Evolutionary conservation across 192 early-diverging fungal genomes (phyloP).

Genomic region (Entrophospora sp.): DNA sequence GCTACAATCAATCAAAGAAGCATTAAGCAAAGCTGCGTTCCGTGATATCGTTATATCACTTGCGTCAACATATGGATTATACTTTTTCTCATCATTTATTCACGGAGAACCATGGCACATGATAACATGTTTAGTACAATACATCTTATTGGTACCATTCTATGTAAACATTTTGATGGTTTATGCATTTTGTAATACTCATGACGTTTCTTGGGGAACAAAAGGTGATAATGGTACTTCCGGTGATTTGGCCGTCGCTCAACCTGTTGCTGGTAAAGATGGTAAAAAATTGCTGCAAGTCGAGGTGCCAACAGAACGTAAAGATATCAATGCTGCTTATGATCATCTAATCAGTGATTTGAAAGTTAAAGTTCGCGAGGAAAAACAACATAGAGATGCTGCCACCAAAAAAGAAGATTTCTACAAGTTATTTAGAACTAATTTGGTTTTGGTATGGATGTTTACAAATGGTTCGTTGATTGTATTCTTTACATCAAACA

Average conservation of each 20-base stretch:
- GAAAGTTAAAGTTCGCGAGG: constrained; percentile 28
- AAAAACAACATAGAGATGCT: constrained; percentile 59
- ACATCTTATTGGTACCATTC: constrained; percentile 75
- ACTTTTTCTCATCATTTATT: constrained; percentile 65
- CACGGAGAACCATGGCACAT: constrained; percentile 86
- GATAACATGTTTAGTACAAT: constrained; percentile 78
- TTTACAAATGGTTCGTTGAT: constrained; percentile 70
- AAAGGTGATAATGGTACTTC: constrained; percentile 72
- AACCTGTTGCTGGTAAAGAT: constrained; percentile 56
- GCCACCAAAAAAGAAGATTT: constrained; percentile 80
- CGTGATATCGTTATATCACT: constrained; percentile 73
- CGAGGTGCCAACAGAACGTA: constrained; percentile 60
- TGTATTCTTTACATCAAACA: constrained; percentile 53
- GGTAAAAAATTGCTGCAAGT: constrained; percentile 60
- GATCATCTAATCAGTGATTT: constrained; percentile 65
- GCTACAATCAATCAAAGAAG: constrained; percentile 26
- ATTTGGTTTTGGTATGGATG: constrained; percentile 75
- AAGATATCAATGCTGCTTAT: constrained; percentile 77
- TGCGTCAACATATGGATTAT: constrained; percentile 72
- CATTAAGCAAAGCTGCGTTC: constrained; percentile 35
- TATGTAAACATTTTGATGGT: constrained; percentile 89
- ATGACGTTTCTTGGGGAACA: constrained; percentile 92
- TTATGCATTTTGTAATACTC: too few species aligned
- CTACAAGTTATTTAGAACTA: constrained; percentile 80
- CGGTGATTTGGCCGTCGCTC: constrained; percentile 60